Conservation (phyloP, 2,329 filamentous ascomycete species). For the Cercospora nicotianae region DNA sequence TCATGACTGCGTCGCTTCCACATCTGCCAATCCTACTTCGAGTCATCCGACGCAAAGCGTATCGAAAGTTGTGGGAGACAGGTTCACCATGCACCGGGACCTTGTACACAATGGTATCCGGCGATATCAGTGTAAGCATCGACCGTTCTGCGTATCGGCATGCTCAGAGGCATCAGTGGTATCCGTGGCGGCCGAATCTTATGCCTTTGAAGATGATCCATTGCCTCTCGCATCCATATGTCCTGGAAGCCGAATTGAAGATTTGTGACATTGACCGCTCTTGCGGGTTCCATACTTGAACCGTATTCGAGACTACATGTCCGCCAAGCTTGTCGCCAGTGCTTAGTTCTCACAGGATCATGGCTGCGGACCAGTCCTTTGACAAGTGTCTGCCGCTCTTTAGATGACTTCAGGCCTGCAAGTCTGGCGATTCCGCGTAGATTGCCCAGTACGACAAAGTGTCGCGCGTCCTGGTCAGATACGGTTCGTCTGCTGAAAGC, state of each 20-base stretch:
- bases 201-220: neutral
- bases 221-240: constrained; percentile 13
- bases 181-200: neutral
- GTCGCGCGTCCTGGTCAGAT: constrained; percentile 10
- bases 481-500: constrained; percentile 5
- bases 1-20: neutral
- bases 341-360: neutral
- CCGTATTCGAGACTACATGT: neutral
- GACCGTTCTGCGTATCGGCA: constrained; percentile 7
- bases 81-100: neutral
- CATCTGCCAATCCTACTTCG: neutral
- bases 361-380: neutral
- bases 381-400: constrained; percentile 8
- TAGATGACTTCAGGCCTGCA: neutral
- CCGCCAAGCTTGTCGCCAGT: constrained; percentile 4
- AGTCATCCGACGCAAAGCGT: neutral
- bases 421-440: constrained; percentile 2
- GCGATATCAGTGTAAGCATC: constrained; percentile 15
- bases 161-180: neutral
- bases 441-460: constrained; percentile 11
- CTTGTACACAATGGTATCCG: constrained; percentile 17
- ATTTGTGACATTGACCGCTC: neutral
- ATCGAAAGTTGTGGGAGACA: neutral
- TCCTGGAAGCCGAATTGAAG: constrained; percentile 12
- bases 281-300: neutral